A percentile compares a stretch with the other conserved stretches of the same genome.
Evolutionary conservation across 495 filamentous ascomycete genomes (phyloP).

Genomic region (Pseudevernia furfuracea): DNA sequence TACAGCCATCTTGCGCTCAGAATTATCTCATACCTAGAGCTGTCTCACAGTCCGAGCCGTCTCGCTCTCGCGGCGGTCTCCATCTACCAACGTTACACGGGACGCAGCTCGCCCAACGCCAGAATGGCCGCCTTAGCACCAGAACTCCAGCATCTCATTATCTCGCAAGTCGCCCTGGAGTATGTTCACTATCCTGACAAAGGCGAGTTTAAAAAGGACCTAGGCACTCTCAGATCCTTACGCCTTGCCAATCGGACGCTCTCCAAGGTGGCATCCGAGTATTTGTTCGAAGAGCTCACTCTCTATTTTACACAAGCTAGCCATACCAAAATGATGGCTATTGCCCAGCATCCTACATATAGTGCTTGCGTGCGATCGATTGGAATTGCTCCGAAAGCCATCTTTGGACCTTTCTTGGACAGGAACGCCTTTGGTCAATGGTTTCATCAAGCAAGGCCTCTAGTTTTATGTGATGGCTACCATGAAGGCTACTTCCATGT

Average conservation of each 20-base stretch:
- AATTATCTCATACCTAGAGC: no score
- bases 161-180: neutral
- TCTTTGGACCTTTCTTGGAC: neutral
- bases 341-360: conserved; percentile 1
- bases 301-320: neutral
- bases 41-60: no score
- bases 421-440: neutral
- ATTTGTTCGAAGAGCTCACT: neutral
- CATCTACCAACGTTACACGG: no score
- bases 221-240: neutral
- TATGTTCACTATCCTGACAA: neutral
- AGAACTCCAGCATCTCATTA: neutral
- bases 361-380: neutral
- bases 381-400: neutral
- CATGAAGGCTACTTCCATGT: no score
- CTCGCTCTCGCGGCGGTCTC: no score
- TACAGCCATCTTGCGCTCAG: no score
- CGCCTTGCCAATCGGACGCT: neutral
- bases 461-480: no score
- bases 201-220: neutral
- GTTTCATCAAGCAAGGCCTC: neutral
- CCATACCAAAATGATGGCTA: neutral
- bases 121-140: neutral
- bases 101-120: neutral
- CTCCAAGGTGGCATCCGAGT: neutral